Evolutionary conservation across 106 monocot genomes (phyloP), one percentile per base, ranked within the genome.

Genomic region (Cymbidium sinense): DNA sequence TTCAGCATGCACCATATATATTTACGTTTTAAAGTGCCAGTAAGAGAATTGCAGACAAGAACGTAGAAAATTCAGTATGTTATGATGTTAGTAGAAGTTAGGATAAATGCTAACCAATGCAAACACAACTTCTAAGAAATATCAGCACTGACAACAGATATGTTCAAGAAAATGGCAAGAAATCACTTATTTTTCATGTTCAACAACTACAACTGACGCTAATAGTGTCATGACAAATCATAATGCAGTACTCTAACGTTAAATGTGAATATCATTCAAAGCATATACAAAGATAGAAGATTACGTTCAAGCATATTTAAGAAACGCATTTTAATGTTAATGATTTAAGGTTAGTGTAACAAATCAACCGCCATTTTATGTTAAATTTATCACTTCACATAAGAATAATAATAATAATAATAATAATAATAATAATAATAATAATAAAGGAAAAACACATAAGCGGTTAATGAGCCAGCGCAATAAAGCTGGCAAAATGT

Each of bases 161-260:
- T 64, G 7, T 30, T 13, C 31, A 31, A 67, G 31, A 67, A 67
- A 67, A 67, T 67, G 31, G 13, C 13, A 31, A 67, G n/a, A 67
- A 67, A 67, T 67, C 28, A 61, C 61, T 23, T 61, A 61, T 61
- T 61, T 54, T 61, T n/a, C 61, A 61, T 61, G 61, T 9, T 61
- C 27, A 61, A 61, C 7, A 61, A 61, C 61, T 25, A 61, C 27
- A n/a, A 11, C 13, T 61, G 61, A 61, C 25, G 9, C 23, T 61
- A 27, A 23, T 23, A 61, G 61, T 6, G 25, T 23, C 61, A 23
- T 25, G 2, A 61, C 25, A 61, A 61, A 61, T 61, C 61, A 61
- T 23, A n/a, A 1, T 5, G 25, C 61, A 13, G 23, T 23, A 61
- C 25, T 61, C 61, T 27, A 23, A 58, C 33, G 67, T 33, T 67